Evolutionary conservation across 441 rosid genomes (phyloP), one percentile per base, ranked within the genome.

Genomic region (Populus trichocarpa): DNA sequence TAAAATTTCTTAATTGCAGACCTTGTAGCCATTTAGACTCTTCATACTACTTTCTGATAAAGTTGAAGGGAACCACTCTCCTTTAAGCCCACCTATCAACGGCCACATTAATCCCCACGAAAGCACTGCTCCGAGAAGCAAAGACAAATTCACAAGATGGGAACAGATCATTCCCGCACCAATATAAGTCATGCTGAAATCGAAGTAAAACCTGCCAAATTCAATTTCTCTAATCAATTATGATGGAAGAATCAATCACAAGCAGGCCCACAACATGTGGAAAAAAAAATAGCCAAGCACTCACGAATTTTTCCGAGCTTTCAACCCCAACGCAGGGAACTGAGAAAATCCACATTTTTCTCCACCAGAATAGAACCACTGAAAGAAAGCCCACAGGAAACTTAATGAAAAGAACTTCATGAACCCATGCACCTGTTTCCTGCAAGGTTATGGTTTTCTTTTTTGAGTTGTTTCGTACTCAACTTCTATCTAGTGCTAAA

Each of bases 101-200:
- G 99, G 97, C 99, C 99, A 95, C 98, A 91, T 93, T 5, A 95
- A 73, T 77, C 97, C 99, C 95, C 95, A 93, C 0, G 99, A 95
- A 73, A 93, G 90, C 20, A 95, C 84, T 0, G 96, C 98, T 18
- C 99, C 99, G 0, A 93, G 85, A 40, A 93, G 97, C 83, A 93
- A 79, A 20, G 98, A 95, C 76, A 91, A 82, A 78, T 92, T 95
- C 83, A 95, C 98, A 23, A 92, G 85, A 85, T 95, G 98, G n/a
- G 99, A 89, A 78, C 98, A 93, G 50, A 95, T 95, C 98, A 95
- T 93, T 68, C 99, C 99, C 3, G 97, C 98, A 64, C 99, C 97
- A 1, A 95, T 73, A 53, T 95, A 95, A 26, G 99, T 93, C 92
- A 84, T 85, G 74, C 95, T 92, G 81, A 93, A 93, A 83, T 95